These are phyloP conservation scores for Crucibulum laeve DNA, from an alignment of 768 basidiomycete species.

Conservation along the genomic window DNA sequence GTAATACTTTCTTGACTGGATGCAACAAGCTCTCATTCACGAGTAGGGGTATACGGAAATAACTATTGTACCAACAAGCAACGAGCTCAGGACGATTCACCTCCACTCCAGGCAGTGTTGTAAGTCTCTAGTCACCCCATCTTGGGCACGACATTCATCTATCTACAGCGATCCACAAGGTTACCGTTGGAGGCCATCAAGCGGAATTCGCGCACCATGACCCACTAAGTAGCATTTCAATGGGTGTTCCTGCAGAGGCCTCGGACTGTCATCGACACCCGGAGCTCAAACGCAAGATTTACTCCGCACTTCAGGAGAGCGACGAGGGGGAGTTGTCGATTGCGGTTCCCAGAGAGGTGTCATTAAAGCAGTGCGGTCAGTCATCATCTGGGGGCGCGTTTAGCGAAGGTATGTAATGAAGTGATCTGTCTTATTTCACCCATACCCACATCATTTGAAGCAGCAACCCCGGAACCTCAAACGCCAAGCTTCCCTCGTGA, in stretches of 20 bases:
- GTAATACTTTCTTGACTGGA: slow-evolving; percentile 15
- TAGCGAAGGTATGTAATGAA: slow-evolving; percentile 51
- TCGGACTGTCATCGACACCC: slow-evolving; percentile 86
- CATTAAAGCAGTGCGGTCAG: slow-evolving; percentile 56
- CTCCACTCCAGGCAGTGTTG: slow-evolving; percentile 88
- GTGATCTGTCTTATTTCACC: background rate
- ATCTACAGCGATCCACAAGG: slow-evolving; percentile 59
- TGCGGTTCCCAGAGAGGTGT: slow-evolving; percentile 71
- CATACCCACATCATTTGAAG: slow-evolving; percentile 23
- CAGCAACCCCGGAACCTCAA: slow-evolving; percentile 80
- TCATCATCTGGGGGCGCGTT: slow-evolving; percentile 34
- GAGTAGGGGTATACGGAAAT: slow-evolving; percentile 89
- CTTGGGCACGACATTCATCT: slow-evolving; percentile 10
- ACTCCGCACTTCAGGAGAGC: slow-evolving; percentile 84
- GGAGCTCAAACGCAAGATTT: slow-evolving; percentile 89
- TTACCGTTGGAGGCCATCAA: slow-evolving; percentile 65
- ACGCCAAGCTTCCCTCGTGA: slow-evolving; percentile 43
- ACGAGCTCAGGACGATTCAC: slow-evolving; percentile 77
- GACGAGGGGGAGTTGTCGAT: slow-evolving; percentile 96
- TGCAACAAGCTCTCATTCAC: slow-evolving; percentile 14
- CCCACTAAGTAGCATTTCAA: slow-evolving; percentile 60
- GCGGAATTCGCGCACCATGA: slow-evolving; percentile 81
- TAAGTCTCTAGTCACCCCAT: slow-evolving; percentile 32
- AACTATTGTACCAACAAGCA: slow-evolving; percentile 76
- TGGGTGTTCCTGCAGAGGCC: slow-evolving; percentile 47